Percentiles rank a stretch among this genome's conserved stretches.
phyloP scores from a whole-genome alignment of 176 grass and related monocot species.

The Panicum miliaceum region DNA sequence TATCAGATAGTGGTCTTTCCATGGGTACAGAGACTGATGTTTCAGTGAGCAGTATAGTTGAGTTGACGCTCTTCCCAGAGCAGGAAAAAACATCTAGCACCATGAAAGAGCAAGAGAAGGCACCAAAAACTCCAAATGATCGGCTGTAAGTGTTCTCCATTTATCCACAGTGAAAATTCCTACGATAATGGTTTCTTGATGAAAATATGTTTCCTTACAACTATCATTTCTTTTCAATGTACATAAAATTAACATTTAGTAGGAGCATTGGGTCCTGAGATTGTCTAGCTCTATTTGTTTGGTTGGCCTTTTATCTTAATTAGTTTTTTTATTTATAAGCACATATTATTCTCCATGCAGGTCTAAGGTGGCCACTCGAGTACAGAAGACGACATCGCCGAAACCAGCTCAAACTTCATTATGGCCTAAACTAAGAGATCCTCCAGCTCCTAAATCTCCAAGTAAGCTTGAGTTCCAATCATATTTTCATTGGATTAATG shows the following conservation, averaged over 20 bases:
- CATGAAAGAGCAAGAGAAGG: constrained; percentile 47
- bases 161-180: neutral
- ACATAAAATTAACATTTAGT: constrained; percentile 10
- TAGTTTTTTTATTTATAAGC: constrained; percentile 8
- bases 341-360: constrained; percentile 39
- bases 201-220: neutral
- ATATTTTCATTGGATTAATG: neutral
- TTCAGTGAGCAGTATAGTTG: constrained; percentile 62
- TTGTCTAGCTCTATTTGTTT: neutral
- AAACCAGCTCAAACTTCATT: constrained; percentile 54
- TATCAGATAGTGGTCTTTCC: constrained; percentile 80
- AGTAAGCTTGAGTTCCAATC: constrained; percentile 48
- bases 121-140: constrained; percentile 42
- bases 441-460: constrained; percentile 64
- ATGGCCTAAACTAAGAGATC: constrained; percentile 68
- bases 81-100: constrained; percentile 49
- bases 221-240: constrained; percentile 5
- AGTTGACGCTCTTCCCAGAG: constrained; percentile 53
- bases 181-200: constrained; percentile 14
- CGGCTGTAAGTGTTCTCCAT: constrained; percentile 51
- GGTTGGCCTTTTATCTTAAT: neutral
- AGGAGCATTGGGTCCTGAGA: neutral
- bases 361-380: constrained; percentile 53
- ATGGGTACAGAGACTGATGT: constrained; percentile 87
- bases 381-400: constrained; percentile 49